Percentiles rank a stretch among this genome's conserved stretches.
phyloP scores from a whole-genome alignment of 768 basidiomycete genomes.

The Mycena rosella region DNA sequence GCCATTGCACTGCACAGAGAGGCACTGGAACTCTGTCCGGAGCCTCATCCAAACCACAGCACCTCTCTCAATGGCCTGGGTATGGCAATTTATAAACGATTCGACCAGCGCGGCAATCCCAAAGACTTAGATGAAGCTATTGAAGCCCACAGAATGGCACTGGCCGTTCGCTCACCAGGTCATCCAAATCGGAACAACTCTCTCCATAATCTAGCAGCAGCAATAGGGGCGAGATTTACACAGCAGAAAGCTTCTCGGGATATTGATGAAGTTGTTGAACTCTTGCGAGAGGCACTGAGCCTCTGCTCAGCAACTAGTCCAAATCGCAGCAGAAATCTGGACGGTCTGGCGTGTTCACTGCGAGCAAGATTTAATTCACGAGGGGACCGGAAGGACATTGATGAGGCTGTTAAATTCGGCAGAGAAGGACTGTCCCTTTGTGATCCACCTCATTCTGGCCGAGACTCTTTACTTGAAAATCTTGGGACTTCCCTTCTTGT shows the following conservation, averaged over 20 bases:
- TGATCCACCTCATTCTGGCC: not conserved
- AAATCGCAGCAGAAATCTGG: not conserved
- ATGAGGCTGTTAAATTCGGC: not conserved
- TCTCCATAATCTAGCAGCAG: not conserved
- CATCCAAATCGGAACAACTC: too few relatives aligned
- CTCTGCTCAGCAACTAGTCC: not conserved
- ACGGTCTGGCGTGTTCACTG: not conserved
- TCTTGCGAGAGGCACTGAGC: not conserved
- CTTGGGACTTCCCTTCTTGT: not conserved
- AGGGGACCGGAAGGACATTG: not conserved
- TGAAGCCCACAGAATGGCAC: too few relatives aligned
- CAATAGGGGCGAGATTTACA: not conserved
- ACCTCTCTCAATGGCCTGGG: not conserved
- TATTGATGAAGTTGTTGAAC: not conserved
- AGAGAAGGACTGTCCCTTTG: not conserved
- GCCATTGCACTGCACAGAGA: not conserved
- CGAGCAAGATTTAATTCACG: not conserved
- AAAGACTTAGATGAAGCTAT: too few relatives aligned
- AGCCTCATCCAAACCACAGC: not conserved
- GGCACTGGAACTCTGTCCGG: not conserved
- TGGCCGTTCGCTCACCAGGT: too few relatives aligned
- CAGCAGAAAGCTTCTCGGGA: not conserved
- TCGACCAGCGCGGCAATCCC: too few relatives aligned
- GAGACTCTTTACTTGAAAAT: not conserved
- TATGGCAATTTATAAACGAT: too few relatives aligned